Conservation (phyloP, 129 eudicot species). For the Lactuca saligna region DNA sequence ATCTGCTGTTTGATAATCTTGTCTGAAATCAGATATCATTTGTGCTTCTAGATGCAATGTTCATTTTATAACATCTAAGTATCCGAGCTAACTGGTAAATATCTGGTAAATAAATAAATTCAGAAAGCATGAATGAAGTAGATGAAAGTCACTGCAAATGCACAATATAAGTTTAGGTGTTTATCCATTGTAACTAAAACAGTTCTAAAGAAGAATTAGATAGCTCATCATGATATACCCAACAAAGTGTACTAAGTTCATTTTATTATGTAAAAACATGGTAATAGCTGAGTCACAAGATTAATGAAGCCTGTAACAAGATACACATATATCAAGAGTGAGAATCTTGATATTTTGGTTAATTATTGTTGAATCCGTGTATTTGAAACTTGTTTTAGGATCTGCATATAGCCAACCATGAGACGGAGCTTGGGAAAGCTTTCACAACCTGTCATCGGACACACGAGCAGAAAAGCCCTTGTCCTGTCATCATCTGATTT, state of each 20-base stretch:
- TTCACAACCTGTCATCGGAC: slow-evolving; percentile 41
- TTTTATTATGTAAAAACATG: too few species aligned
- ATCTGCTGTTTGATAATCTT: not conserved
- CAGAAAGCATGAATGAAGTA: not conserved
- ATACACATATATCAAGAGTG: too few species aligned
- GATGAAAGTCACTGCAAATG: not conserved
- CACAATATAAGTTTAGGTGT: too few species aligned
- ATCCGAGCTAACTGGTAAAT: not conserved
- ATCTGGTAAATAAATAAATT: not conserved
- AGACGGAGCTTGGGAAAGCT: slow-evolving; percentile 50
- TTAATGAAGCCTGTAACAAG: too few species aligned
- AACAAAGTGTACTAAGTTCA: too few species aligned
- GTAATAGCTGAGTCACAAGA: too few species aligned
- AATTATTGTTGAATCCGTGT: not conserved
- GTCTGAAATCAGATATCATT: not conserved
- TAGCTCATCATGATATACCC: too few species aligned
- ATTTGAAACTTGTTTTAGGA: slow-evolving; percentile 13
- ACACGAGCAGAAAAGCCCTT: slow-evolving; percentile 18
- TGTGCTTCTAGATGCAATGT: not conserved
- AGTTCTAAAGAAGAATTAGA: too few species aligned
- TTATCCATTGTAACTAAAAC: too few species aligned
- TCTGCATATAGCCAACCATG: slow-evolving; percentile 35
- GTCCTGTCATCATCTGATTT: slow-evolving; percentile 25
- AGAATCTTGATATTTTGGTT: not conserved
- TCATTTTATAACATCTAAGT: not conserved